Base-by-base conservation (phyloP, 2,329 filamentous ascomycete genomes). In the Fulvia fulva region DNA sequence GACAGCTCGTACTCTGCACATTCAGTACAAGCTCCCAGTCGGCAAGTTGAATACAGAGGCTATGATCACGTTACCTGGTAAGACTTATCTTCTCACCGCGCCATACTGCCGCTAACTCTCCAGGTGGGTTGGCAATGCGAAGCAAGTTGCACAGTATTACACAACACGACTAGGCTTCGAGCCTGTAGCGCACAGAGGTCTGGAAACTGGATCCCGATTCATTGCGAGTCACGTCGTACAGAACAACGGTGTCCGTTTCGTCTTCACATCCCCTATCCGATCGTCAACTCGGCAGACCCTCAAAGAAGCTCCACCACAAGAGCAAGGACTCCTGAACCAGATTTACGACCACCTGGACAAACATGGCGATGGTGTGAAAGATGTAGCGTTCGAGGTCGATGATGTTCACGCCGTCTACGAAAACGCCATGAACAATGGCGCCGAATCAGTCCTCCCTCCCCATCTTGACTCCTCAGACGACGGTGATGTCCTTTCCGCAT, bases 21-120 rank as follows among this genome's bases (percentile, higher is more conserved):
- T 25, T 51, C 60, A 5, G 52, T 61, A 22, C 57, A 58, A 53
- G 26, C 59, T 37, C 43, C 56, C 7, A 44, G 47, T 3, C 25
- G 46, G 34, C 56, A 65, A 12, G 58, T 65, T 51, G 56, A 66
- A 7, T 92, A 96, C 78, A 84, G 85, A 61, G 91, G 90, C 71
- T 97, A 96, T 74, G 90, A 96, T 76, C 90, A 96, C 75, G 84
- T 96, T 57, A 92, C 91, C 66, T 97, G 92, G 92, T 96, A 41
- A 19, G 37, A 19, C 5, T 2, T n/a, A 16, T 3, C 37, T 7
- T n/a, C 14, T 41, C 16, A n/a, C 37, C 8, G 19, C 19, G n/a
- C 8, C 37, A 8, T 19, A 5, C 37, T 16, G 37, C 16, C 16
- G n/a, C 37, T 41, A 19, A 41, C 3, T 41, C 3, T 41, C 37